Evolutionary conservation across 148 eudicot genomes (phyloP).

Genomic region (Rhododendron kiyosumense): DNA sequence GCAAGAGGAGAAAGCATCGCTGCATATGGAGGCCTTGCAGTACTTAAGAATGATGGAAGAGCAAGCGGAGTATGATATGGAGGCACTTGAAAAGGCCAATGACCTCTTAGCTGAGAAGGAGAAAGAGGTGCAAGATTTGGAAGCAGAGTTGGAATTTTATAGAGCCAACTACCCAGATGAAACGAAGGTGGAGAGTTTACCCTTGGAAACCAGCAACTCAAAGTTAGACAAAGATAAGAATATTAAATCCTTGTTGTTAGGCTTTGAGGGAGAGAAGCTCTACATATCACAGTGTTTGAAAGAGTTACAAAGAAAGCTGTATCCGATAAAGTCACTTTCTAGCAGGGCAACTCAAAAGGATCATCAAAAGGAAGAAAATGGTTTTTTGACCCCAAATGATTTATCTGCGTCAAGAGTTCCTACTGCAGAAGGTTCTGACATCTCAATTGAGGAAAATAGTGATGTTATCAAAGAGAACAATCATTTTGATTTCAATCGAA

Average conservation of each 20-base stretch:
- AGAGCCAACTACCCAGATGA: constrained; percentile 41
- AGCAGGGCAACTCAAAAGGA: neutral
- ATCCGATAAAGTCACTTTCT: neutral
- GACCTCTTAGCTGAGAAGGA: constrained; percentile 64
- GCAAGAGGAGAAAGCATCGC: constrained; percentile 77
- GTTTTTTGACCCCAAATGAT: constrained; percentile 7
- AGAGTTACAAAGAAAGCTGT: constrained; percentile 27
- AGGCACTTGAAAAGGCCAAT: constrained; percentile 61
- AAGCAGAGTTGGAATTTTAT: constrained; percentile 47
- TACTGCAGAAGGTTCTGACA: constrained; percentile 1
- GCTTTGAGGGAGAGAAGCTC: constrained; percentile 25
- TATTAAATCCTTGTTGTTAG: neutral
- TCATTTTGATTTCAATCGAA: constrained; percentile 4
- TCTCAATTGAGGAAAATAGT: constrained; percentile 11
- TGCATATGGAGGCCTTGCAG: constrained; percentile 80
- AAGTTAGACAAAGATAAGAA: constrained; percentile 7
- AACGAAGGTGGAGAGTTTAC: constrained; percentile 16
- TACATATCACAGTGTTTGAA: constrained; percentile 29
- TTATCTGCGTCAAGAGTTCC: neutral
- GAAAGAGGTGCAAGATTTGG: constrained; percentile 69
- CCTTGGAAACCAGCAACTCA: constrained; percentile 8
- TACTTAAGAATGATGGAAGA: constrained; percentile 84
- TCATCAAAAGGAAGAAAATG: constrained; percentile 12
- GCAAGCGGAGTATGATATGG: constrained; percentile 74
- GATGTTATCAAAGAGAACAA: constrained; percentile 8